Conservation (phyloP, 352 stramenopile species). For the Globisporangium alternatum region DNA sequence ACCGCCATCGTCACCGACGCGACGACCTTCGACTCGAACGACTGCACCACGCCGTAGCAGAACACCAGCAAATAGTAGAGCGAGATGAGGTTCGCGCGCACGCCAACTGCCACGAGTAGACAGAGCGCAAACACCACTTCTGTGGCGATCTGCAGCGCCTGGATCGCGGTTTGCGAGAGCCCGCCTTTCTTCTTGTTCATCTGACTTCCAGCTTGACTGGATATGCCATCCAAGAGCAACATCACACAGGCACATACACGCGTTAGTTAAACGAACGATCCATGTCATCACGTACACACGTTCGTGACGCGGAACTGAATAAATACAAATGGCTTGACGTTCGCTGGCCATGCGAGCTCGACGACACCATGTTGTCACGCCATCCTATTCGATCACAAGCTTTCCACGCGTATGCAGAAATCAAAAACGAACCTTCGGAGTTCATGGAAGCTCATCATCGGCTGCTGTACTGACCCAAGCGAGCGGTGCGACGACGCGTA, state of each 20-base stretch:
- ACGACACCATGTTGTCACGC: too few species aligned
- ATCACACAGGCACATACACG: background rate
- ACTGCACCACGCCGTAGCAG: slow-evolving; percentile 56
- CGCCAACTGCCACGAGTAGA: slow-evolving; percentile 46
- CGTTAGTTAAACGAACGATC: background rate
- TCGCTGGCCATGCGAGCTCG: background rate
- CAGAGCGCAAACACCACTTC: slow-evolving; percentile 48
- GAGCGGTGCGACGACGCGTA: slow-evolving; percentile 19
- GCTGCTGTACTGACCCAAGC: slow-evolving; percentile 3
- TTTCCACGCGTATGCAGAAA: background rate
- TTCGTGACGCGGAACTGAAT: background rate
- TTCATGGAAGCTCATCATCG: slow-evolving; percentile 16
- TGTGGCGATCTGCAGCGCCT: slow-evolving; percentile 20
- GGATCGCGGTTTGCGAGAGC: slow-evolving; percentile 23
- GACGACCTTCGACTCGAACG: slow-evolving; percentile 53
- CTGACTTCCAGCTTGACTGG: slow-evolving; percentile 10
- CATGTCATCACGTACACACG: background rate
- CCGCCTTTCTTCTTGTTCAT: slow-evolving; percentile 6
- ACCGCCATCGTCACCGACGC: slow-evolving; percentile 48
- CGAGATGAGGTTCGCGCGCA: slow-evolving; percentile 57
- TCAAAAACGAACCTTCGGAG: slow-evolving; percentile 6
- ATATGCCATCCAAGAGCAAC: background rate
- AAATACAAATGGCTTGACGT: background rate
- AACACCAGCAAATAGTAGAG: slow-evolving; percentile 69
- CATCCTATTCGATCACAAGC: background rate